Evolutionary conservation across 495 filamentous ascomycete species (phyloP).

Genomic region (Talaromyces nanjingensis): DNA sequence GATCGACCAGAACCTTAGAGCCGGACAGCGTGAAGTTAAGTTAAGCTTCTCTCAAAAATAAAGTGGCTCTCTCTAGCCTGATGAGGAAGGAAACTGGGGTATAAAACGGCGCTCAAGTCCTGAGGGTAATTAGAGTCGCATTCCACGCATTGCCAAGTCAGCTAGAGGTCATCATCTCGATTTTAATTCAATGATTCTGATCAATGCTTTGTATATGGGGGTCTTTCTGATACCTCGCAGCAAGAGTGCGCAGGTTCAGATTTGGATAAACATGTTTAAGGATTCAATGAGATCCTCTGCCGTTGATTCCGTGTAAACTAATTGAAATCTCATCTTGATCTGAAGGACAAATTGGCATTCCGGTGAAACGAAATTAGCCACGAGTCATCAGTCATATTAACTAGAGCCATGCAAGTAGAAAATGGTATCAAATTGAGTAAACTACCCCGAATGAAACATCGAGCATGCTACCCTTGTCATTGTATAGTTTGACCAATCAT

Average conservation of each 20-base stretch:
- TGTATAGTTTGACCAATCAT: too few relatives aligned
- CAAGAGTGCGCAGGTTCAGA: neutral
- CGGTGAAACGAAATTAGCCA: too few relatives aligned
- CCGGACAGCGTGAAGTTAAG: neutral
- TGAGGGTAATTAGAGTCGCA: neutral
- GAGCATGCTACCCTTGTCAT: too few relatives aligned
- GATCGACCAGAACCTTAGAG: neutral
- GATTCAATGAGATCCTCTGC: neutral
- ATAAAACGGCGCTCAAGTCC: neutral
- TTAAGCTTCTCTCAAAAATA: neutral
- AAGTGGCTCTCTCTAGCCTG: neutral
- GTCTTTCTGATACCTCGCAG: neutral
- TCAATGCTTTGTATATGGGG: neutral
- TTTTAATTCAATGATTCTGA: neutral
- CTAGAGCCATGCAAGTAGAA: too few relatives aligned
- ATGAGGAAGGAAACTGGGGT: neutral
- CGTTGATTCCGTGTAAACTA: too few relatives aligned
- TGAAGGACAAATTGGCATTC: too few relatives aligned
- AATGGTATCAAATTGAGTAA: too few relatives aligned
- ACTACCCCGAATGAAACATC: too few relatives aligned
- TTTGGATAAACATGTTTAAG: neutral
- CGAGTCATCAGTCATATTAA: too few relatives aligned
- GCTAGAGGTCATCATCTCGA: neutral
- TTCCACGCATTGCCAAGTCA: neutral
- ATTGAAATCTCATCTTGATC: too few relatives aligned